These are phyloP conservation scores for Gastrolobium bilobum DNA, from an alignment of 306 rosid genomes.

Conservation along the genomic window DNA sequence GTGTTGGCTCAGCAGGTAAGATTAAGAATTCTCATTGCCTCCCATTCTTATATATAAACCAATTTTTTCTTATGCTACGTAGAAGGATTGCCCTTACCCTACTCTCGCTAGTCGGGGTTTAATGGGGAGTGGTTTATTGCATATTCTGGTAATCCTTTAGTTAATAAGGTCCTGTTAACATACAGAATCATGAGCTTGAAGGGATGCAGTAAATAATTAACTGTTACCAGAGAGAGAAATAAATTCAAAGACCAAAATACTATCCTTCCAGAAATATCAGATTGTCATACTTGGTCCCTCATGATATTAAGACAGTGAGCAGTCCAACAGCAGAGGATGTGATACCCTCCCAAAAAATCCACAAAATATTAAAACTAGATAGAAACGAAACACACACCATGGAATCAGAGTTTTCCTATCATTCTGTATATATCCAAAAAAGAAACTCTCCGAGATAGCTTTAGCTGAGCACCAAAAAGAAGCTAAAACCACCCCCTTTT, in stretches of 20 bases:
- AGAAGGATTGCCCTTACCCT: too few species aligned
- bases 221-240: conserved; percentile 10
- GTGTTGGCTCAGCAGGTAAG: conserved; percentile 97
- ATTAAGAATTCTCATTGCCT: conserved; percentile 31
- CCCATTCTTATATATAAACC: conserved; percentile 30
- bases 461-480: conserved; percentile 6
- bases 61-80: neutral
- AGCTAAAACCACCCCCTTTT: conserved; percentile 6
- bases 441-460: neutral
- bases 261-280: conserved; percentile 25
- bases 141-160: conserved; percentile 15
- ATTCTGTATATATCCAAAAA: neutral
- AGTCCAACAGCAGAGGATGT: conserved; percentile 31
- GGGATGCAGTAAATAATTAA: conserved; percentile 11
- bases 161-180: conserved; percentile 35
- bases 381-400: neutral
- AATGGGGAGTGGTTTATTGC: neutral
- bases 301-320: conserved; percentile 32
- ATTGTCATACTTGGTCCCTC: conserved; percentile 16
- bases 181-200: conserved; percentile 7
- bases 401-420: conserved; percentile 11
- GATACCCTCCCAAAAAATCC: conserved; percentile 22
- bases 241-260: neutral
- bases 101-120: too few species aligned
- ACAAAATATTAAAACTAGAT: conserved; percentile 20